A percentile compares a stretch with the other conserved stretches of the same genome.
These are phyloP conservation scores for Taphrina sp. DNA, from an alignment of 1,139 yeast species.

Conservation along the genomic window DNA sequence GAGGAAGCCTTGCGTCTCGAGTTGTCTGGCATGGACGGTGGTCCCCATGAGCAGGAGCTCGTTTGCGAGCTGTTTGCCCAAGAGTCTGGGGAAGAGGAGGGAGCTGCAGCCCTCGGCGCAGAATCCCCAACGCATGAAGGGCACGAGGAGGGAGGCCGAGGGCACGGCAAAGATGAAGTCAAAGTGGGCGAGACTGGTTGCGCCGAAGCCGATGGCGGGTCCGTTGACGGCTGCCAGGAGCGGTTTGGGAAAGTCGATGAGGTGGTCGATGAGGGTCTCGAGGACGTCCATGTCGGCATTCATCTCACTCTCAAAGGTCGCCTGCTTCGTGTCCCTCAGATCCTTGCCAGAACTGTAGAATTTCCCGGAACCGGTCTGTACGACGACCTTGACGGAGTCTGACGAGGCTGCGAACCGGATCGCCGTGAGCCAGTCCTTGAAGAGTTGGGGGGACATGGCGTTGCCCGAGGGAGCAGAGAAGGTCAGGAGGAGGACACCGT, in stretches of 20 bases:
- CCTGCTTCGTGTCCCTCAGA: constrained; percentile 14
- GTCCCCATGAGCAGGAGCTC: constrained; percentile 26
- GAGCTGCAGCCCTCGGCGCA: constrained; percentile 26
- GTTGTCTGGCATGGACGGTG: constrained; percentile 1
- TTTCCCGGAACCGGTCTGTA: constrained; percentile 22
- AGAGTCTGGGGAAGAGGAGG: constrained; percentile 14
- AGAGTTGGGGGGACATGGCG: constrained; percentile 24
- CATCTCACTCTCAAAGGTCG: constrained; percentile 15
- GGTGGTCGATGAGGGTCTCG: constrained; percentile 13
- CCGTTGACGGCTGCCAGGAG: constrained; percentile 30
- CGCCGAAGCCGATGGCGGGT: constrained; percentile 46
- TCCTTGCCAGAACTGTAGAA: constrained; percentile 29
- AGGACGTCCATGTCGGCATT: constrained; percentile 20
- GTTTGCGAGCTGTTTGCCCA: constrained; percentile 22
- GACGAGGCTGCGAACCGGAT: constrained; percentile 12
- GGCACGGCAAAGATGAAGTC: constrained; percentile 52
- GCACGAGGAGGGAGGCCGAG: constrained; percentile 41
- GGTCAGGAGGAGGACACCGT: constrained; percentile 18
- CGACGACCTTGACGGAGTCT: constrained; percentile 16
- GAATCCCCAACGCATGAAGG: constrained; percentile 31
- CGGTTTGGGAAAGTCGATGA: constrained; percentile 23
- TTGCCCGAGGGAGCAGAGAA: constrained; percentile 24
- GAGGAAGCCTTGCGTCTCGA: constrained; percentile 9
- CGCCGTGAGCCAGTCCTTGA: constrained; percentile 23
- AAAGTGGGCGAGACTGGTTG: constrained; percentile 46